Percentiles rank a stretch among this genome's conserved stretches.
Conservation (phyloP, 2,329 filamentous ascomycete genomes). For the Parascedosporium putredinis region DNA sequence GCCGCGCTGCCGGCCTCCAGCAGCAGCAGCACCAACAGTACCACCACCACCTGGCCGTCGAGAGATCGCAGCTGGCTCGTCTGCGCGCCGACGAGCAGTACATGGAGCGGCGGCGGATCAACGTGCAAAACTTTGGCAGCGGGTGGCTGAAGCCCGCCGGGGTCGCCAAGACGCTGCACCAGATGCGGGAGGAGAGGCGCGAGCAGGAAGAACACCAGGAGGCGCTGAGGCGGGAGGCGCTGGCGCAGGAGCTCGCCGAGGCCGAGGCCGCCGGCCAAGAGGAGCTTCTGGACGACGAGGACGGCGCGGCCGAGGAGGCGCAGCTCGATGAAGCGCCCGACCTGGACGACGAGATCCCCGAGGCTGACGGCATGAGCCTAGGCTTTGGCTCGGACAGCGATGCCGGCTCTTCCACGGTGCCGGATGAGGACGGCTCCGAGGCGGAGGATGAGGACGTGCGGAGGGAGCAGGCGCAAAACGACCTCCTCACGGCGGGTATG, state of each 20-base stretch:
- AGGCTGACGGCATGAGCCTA: conserved; percentile 44
- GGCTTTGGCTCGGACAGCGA: conserved; percentile 24
- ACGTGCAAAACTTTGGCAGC: conserved; percentile 78
- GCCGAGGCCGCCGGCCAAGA: conserved; percentile 36
- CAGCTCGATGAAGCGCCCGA: conserved; percentile 49
- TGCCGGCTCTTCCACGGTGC: conserved; percentile 21
- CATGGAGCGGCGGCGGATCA: conserved; percentile 64
- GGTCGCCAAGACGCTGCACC: conserved; percentile 78
- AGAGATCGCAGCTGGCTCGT: conserved; percentile 54
- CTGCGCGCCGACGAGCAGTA: conserved; percentile 68
- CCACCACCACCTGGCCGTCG: conserved; percentile 31
- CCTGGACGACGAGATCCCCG: conserved; percentile 64
- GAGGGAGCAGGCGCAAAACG: conserved; percentile 34
- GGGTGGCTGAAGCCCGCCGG: conserved; percentile 87
- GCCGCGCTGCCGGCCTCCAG: conserved; percentile 11
- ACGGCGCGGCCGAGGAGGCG: conserved; percentile 42
- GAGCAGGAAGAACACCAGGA: conserved; percentile 81
- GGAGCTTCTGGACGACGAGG: conserved; percentile 30
- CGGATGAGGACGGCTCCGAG: conserved; percentile 30
- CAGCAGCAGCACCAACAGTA: conserved; percentile 22
- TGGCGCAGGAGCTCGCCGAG: conserved; percentile 65
- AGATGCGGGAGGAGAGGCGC: conserved; percentile 77
- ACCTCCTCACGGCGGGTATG: conserved; percentile 39
- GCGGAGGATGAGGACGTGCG: conserved; percentile 28
- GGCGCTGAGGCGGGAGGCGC: conserved; percentile 57